Percentiles rank a stretch among this genome's conserved stretches.
Conservation (phyloP, 2,329 filamentous ascomycete species). For the Cladosporium austrohemisphaericum region DNA sequence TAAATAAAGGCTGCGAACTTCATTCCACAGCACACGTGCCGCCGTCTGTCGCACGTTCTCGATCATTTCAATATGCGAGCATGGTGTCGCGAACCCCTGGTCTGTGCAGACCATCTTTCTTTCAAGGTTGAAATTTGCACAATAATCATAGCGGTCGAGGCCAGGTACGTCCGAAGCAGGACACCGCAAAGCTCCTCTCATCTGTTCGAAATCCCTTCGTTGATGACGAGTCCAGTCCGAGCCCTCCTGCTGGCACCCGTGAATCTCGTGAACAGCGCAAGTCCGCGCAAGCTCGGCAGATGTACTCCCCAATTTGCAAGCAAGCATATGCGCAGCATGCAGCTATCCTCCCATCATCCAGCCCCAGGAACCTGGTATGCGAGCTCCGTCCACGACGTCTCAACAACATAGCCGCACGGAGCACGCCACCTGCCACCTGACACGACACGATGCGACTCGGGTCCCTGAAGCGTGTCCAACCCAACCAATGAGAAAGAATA, state of each 20-base stretch:
- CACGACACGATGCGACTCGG: conserved; percentile 10
- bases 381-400: conserved; percentile 1
- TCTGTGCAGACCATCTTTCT: conserved; percentile 21
- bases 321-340: conserved; percentile 13
- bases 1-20: conserved; percentile 14
- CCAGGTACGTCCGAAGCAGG: background rate
- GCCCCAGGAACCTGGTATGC: conserved; percentile 11
- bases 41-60: conserved; percentile 23
- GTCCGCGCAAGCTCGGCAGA: conserved; percentile 12
- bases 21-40: conserved; percentile 25
- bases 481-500: conserved; percentile 2
- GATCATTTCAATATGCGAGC: conserved; percentile 6
- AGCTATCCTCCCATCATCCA: conserved; percentile 7
- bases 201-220: background rate
- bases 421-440: conserved; percentile 10
- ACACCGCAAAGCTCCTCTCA: background rate
- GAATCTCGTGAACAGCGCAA: background rate
- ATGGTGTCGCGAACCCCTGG: conserved; percentile 24
- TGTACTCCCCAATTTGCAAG: conserved; percentile 3
- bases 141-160: background rate
- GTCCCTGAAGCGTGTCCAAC: conserved; percentile 12
- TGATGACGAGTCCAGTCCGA: background rate
- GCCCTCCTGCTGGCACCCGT: conserved; percentile 4
- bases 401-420: conserved; percentile 7
- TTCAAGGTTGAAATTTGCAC: conserved; percentile 1